Evolutionary conservation across 2,329 filamentous ascomycete species (phyloP).

Genomic region (Clarireedia homoeocarpa): DNA sequence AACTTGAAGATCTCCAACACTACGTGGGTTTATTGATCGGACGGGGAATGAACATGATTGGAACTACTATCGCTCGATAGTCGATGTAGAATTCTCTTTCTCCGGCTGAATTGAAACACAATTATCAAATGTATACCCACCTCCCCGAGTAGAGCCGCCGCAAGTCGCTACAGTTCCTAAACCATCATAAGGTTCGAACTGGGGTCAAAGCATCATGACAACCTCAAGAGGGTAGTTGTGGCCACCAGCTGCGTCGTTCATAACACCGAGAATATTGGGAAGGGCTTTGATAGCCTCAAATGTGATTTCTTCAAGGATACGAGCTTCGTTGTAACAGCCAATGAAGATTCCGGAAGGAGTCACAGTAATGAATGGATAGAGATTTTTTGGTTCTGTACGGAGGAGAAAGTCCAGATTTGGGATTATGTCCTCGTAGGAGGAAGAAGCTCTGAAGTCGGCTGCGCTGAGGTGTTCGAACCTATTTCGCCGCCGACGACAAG

Average conservation of each 20-base stretch:
- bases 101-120: slow-evolving; percentile 57
- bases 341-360: slow-evolving; percentile 56
- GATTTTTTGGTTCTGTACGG: slow-evolving; percentile 57
- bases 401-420: slow-evolving; percentile 51
- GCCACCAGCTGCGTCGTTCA: slow-evolving; percentile 50
- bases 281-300: slow-evolving; percentile 49
- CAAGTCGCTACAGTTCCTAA: slow-evolving; percentile 54
- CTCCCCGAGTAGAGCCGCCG: slow-evolving; percentile 50
- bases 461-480: slow-evolving; percentile 52
- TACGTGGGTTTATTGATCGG: too few species aligned
- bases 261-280: slow-evolving; percentile 54
- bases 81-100: slow-evolving; percentile 46
- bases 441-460: slow-evolving; percentile 52
- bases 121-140: slow-evolving; percentile 52
- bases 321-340: slow-evolving; percentile 58
- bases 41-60: too few species aligned
- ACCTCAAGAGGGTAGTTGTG: slow-evolving; percentile 62
- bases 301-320: slow-evolving; percentile 53
- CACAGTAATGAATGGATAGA: slow-evolving; percentile 57
- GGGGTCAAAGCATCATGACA: slow-evolving; percentile 53
- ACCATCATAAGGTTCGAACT: slow-evolving; percentile 51
- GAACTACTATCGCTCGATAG: slow-evolving; percentile 42
- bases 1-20: too few species aligned
- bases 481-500: slow-evolving; percentile 56
- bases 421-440: slow-evolving; percentile 36